Percentiles rank a stretch among this genome's conserved stretches.
These are phyloP conservation scores for Porphyra umbilicalis DNA, from an alignment of 31 red algal species.

Conservation along the genomic window DNA sequence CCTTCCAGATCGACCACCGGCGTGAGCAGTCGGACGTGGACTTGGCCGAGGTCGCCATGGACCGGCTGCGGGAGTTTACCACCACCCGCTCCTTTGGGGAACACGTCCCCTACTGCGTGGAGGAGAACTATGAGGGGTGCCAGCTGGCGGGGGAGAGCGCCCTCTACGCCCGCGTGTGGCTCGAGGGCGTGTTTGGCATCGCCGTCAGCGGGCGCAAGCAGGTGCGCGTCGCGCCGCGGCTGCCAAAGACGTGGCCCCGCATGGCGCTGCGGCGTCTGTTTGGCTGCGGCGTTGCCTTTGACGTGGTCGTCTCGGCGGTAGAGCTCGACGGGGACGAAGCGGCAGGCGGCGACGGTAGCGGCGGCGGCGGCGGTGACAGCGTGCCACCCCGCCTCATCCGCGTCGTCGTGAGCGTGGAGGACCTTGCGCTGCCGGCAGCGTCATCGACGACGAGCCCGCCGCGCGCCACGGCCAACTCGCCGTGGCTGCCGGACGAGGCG, in stretches of 20 bases:
- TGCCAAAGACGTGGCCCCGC: not conserved
- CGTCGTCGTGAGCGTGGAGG: not conserved
- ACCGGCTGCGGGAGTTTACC: conserved; percentile 15
- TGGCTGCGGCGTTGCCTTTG: conserved; percentile 1
- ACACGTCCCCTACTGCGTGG: conserved; percentile 41
- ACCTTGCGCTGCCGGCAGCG: not conserved
- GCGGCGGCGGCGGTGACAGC: no score
- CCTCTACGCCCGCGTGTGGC: conserved; percentile 27
- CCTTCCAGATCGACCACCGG: conserved; percentile 8
- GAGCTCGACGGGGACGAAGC: not conserved
- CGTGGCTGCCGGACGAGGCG: not conserved
- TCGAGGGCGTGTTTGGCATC: conserved; percentile 52
- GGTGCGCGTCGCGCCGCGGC: not conserved
- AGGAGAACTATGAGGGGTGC: conserved; percentile 27
- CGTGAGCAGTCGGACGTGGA: conserved; percentile 14
- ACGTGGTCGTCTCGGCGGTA: conserved; percentile 1
- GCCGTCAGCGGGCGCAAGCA: not conserved
- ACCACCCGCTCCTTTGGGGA: conserved; percentile 2
- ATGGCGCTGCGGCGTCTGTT: conserved; percentile 1
- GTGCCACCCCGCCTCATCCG: not conserved
- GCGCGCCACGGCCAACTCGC: no score
- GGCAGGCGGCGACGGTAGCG: not conserved
- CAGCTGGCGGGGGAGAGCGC: conserved; percentile 63
- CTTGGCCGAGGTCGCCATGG: conserved; percentile 19
- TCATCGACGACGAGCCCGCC: not conserved